Evolutionary conservation across 179 eudicot species (phyloP), one percentile per base, ranked within the genome.

Genomic region (Silene vulgaris): DNA sequence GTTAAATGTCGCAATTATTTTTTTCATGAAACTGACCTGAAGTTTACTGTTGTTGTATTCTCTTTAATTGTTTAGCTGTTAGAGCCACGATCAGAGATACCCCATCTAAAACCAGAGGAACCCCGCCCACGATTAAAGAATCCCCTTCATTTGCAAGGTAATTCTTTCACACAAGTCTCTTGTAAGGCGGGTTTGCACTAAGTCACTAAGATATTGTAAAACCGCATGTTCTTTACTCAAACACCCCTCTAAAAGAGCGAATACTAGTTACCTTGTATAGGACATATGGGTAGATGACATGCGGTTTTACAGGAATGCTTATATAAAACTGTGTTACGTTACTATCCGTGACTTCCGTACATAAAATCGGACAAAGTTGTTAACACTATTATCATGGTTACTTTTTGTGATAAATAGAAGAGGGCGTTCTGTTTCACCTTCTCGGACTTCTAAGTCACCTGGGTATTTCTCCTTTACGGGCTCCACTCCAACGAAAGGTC

Each of bases 381-480:
- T 20, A 59, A 20, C 20, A 60, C 56, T 71, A 37, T 71, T 43
- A 14, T 65, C 50, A 37, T 73, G 72, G 43, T 52, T 54, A 19
- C 8, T 56, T 57, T 65, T 17, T n/a, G 37, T 72, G 40, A 73
- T 23, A 35, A 81, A 72, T 90, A 92, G 97, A 71, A 88, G 90
- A 88, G 91, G 86, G 76, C 86, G 82, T 26, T 88, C 97, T 13
- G 85, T 81, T 26, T 91, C 98, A 0, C 73, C 73, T 19, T 69
- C 71, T 67, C 50, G 26, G 26, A 37, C 71, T 35, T 67, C 73
- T 12, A 12, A 26, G 57, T 69, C 73, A 21, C 59, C 73, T 20
- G 73, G 73, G 16, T 69, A 19, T 2, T 69, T 69, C 32, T 43
- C 73, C 9, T 69, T 69, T 52, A 43, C 73, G 8, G 73, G 73